Evolutionary conservation across 345 rosid species (phyloP), one percentile per base, ranked within the genome.

Genomic region (Salix koriyanagi): DNA sequence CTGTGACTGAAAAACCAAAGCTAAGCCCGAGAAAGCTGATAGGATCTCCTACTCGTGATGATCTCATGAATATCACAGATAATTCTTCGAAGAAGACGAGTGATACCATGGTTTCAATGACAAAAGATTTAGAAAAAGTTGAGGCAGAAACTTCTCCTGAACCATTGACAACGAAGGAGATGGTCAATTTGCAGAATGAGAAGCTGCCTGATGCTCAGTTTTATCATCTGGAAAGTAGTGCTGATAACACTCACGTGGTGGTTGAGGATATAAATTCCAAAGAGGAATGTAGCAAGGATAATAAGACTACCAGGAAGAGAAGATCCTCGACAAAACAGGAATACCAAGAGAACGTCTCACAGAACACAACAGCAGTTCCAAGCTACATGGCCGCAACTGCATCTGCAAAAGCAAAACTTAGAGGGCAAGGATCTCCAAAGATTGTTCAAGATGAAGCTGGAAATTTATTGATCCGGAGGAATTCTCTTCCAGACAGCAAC

Each of bases 361-460:
- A 46, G 28, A 74, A 56, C 34, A 52, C 72, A 26, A 50, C 81
- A 46, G 58, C 15, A 2, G 3, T 73, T 19, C 82, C 84, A 7
- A 75, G 82, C 70, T 82, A 82, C 73, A 82, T 78, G 84, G 82
- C 84, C 0, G 79, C 76, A 37, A 82, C 84, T 75, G 77, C 75
- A 70, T 82, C 84, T 70, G 82, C 76, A 44, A 82, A 82, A 46
- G 81, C 82, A 12, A 74, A 71, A 52, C 76, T 70, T 61, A 78
- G 79, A 71, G 65, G 41, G 23, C 76, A 78, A 11, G 81, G 79
- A 21, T 75, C 79, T 30, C 70, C 82, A 41, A 78, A 69, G 70
- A 54, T 80, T 19, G 69, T 73, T 68, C 77, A 74, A 32, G 79
- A 81, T 68, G 74, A 39, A 28, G 73, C 32, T 61, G 84, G 60